Conservation (phyloP, 164 flowering plant genomes). For the Tetrastigma voinierianum region DNA sequence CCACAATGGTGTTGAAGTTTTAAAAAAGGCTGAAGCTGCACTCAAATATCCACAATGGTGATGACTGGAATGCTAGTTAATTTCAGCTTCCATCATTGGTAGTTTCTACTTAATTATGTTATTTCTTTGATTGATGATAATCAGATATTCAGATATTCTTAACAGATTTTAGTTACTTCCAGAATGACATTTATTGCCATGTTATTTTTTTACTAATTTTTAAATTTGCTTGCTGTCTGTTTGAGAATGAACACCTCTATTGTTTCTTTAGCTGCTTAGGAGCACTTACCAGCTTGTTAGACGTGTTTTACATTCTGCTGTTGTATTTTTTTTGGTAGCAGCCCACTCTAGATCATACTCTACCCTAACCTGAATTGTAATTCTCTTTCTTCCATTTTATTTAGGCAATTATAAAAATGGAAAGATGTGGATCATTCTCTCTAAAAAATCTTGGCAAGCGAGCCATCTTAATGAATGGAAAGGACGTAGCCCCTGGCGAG, state of each 20-base stretch:
- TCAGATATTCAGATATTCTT: too few relatives aligned
- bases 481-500: conserved; percentile 52
- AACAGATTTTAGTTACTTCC: too few relatives aligned
- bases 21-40: too few relatives aligned
- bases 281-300: background rate
- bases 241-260: background rate
- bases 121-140: too few relatives aligned
- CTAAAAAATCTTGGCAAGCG: conserved; percentile 66
- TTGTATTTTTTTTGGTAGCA: background rate
- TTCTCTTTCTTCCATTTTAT: conserved; percentile 1
- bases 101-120: too few relatives aligned
- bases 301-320: background rate
- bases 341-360: background rate
- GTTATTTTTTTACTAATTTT: background rate
- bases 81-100: too few relatives aligned
- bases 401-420: conserved; percentile 77
- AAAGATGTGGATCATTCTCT: conserved; percentile 59
- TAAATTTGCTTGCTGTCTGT: background rate
- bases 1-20: too few relatives aligned
- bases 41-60: too few relatives aligned
- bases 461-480: conserved; percentile 54
- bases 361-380: background rate
- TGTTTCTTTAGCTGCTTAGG: background rate
- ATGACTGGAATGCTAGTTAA: too few relatives aligned
- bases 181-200: too few relatives aligned